Evolutionary conservation across 108 stramenopile genomes (phyloP).

Genomic region (Parmales sp.): DNA sequence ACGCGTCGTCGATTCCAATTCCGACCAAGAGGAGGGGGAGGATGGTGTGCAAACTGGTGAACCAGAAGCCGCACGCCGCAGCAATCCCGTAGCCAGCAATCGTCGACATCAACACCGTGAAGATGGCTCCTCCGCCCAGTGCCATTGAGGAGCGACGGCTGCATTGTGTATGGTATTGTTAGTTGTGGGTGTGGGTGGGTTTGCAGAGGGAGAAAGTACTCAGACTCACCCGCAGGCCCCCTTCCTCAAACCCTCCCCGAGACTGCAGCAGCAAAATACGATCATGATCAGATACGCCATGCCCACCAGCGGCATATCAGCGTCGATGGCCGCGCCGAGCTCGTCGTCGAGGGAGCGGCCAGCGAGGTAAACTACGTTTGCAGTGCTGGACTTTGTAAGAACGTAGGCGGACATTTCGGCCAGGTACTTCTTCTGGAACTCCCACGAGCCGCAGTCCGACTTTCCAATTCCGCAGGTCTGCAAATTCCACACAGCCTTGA

Average conservation of each 20-base stretch:
- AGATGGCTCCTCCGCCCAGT: neutral
- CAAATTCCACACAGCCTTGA: neutral
- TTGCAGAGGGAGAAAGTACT: no score
- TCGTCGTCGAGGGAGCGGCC: neutral
- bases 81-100: constrained; percentile 9
- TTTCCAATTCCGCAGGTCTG: neutral
- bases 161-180: no score
- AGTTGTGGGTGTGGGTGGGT: no score
- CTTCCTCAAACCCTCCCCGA: neutral
- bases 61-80: neutral
- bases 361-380: neutral
- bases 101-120: neutral
- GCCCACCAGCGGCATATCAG: neutral
- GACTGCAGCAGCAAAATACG: neutral
- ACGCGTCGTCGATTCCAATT: constrained; percentile 12
- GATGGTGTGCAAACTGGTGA: neutral
- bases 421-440: neutral
- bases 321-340: neutral
- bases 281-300: neutral
- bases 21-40: constrained; percentile 3
- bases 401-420: neutral
- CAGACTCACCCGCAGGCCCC: no score
- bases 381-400: neutral
- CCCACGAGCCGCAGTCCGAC: neutral
- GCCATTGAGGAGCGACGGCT: neutral